Conservation (phyloP, 108 stramenopile genomes). For the Conticribra guillardii region DNA sequence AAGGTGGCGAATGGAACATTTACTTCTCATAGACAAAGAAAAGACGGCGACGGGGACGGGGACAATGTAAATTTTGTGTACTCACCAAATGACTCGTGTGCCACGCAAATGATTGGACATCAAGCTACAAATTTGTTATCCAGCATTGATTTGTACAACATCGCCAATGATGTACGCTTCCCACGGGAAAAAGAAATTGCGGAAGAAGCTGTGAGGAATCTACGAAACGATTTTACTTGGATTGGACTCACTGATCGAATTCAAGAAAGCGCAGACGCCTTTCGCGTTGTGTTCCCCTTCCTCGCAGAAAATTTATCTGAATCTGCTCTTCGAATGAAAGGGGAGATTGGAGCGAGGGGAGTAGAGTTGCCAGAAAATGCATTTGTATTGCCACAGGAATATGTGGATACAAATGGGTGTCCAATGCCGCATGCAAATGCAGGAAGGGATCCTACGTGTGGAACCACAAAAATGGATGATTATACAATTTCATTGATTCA, state of each 20-base stretch:
- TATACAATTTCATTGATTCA: constrained; percentile 61
- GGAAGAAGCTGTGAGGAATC: constrained; percentile 68
- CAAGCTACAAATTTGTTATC: constrained; percentile 67
- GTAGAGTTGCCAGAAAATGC: constrained; percentile 12
- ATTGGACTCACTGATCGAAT: constrained; percentile 77
- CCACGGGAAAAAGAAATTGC: constrained; percentile 48
- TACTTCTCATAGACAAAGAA: background rate
- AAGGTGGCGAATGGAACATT: constrained; percentile 58
- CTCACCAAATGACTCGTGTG: constrained; percentile 49
- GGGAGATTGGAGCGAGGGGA: constrained; percentile 12
- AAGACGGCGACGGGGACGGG: background rate
- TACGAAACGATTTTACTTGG: constrained; percentile 65
- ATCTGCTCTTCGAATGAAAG: constrained; percentile 2
- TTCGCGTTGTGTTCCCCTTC: constrained; percentile 73
- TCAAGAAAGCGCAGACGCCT: constrained; percentile 44
- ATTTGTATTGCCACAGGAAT: constrained; percentile 64
- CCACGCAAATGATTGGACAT: constrained; percentile 70
- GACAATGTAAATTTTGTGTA: constrained; percentile 27
- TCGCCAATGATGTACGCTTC: constrained; percentile 53
- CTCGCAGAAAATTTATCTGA: constrained; percentile 47
- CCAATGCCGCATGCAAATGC: constrained; percentile 53
- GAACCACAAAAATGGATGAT: constrained; percentile 61
- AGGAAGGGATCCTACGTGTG: constrained; percentile 64
- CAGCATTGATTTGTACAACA: constrained; percentile 49
- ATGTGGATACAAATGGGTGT: constrained; percentile 59